These are phyloP conservation scores for Tuber magnatum DNA, from an alignment of 495 filamentous ascomycete species.

Conservation along the genomic window DNA sequence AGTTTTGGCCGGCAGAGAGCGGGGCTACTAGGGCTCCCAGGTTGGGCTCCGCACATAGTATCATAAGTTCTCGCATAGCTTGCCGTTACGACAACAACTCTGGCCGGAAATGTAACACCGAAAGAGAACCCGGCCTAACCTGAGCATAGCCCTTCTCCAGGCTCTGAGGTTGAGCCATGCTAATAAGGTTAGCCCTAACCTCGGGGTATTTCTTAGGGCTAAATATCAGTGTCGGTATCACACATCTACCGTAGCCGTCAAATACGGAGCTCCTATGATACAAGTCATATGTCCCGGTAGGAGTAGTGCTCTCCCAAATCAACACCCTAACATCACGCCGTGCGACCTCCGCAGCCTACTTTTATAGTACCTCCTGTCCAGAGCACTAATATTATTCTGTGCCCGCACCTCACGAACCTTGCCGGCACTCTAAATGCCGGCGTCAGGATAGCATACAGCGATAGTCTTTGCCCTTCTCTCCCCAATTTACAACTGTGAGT, in stretches of 20 bases:
- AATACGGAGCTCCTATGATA: constrained; percentile 25
- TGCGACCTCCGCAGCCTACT: constrained; percentile 37
- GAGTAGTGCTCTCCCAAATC: constrained; percentile 45
- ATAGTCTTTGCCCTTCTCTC: constrained; percentile 42
- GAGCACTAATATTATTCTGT: constrained; percentile 30
- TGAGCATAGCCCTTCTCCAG: no score
- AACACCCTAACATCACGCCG: constrained; percentile 47
- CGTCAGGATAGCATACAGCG: constrained; percentile 44
- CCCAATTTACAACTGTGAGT: constrained; percentile 47
- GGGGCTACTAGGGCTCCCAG: constrained; percentile 32
- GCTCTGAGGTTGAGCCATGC: constrained; percentile 22
- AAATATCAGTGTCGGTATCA: no score
- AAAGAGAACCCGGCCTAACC: no score
- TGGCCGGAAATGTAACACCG: no score
- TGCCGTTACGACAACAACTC: constrained; percentile 12
- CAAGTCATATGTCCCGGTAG: no score
- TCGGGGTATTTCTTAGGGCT: no score
- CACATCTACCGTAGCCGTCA: no score
- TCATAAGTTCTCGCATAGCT: neutral
- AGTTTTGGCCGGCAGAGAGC: constrained; percentile 41
- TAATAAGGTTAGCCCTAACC: no score
- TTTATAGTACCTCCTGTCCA: constrained; percentile 42
- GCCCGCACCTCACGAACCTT: constrained; percentile 45
- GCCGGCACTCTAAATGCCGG: constrained; percentile 44
- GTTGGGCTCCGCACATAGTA: constrained; percentile 20